Evolutionary conservation across 164 flowering plant genomes (phyloP), one percentile per base, ranked within the genome.

Genomic region (Saururus chinensis): DNA sequence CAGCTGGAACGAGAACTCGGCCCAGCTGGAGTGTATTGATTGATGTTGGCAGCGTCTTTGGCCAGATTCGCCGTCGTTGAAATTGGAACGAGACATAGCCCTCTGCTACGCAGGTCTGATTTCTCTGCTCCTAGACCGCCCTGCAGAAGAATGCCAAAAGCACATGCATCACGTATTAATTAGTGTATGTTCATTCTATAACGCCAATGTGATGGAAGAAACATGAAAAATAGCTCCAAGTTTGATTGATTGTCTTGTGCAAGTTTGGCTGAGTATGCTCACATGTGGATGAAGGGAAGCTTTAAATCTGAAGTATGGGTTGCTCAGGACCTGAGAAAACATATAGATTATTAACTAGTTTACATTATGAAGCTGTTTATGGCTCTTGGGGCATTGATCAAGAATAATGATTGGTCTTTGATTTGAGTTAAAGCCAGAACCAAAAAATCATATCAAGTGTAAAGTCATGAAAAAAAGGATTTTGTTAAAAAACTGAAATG

Each of bases 21-120:
- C 17, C 49, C 49, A 17, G 49, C 11, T 12, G 49, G 2, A 45
- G 49, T 45, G 11, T 1, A 37, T 9, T 22, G 52, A 53, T 64
- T 56, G 60, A 22, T 56, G 35, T 25, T 21, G 49, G 24, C 51
- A 13, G 48, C 59, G 7, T 64, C 60, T 41, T 55, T 55, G 3
- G 65, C 26, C 19, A 79, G 61, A 59, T 71, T 76, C 20, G 64
- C 70, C 24, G 74, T 67, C 7, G 74, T 56, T 1, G 83, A 77
- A 0, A 79, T 58, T 4, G 87, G 84, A 69, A 81, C 84, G 56
- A 83, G 68, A 53, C 87, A 83, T 19, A 83, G 79, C n/a, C 87
- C 87, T 74, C 76, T 71, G 67, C 78, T 74, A 20, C 77, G 51
- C 8, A 81, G 66, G 57, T 72, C 80, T 19, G 10, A n/a, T 24